Conservation (phyloP, 805 yeast species). For the Ogataea naganishii region DNA sequence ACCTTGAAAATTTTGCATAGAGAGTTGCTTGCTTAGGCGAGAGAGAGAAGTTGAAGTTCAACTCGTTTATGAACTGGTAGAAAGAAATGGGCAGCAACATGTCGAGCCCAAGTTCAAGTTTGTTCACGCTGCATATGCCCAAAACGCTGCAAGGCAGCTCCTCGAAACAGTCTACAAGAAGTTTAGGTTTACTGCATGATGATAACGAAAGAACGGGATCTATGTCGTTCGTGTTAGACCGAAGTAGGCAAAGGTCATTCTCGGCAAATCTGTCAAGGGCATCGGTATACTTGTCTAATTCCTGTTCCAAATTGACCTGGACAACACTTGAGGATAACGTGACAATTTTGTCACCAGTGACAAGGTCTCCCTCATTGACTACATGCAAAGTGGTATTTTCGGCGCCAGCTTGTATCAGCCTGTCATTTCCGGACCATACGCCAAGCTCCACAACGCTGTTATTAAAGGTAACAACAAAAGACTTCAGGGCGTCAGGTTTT, state of each 20-base stretch:
- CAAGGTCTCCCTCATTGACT: slow-evolving; percentile 12
- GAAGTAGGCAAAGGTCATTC: slow-evolving; percentile 16
- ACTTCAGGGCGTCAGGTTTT: no score
- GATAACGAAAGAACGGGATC: no score
- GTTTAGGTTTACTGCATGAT: no score
- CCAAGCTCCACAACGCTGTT: not conserved
- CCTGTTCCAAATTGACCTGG: slow-evolving; percentile 11
- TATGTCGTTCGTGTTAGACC: no score
- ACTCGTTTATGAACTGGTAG: no score
- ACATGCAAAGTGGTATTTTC: slow-evolving; percentile 7
- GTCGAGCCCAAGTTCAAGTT: slow-evolving; percentile 7
- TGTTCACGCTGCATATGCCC: slow-evolving; percentile 5
- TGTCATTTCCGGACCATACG: not conserved
- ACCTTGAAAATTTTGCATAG: no score
- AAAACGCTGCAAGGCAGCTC: slow-evolving; percentile 1
- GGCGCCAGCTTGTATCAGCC: not conserved
- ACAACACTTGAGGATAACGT: slow-evolving; percentile 8
- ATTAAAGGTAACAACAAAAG: no score
- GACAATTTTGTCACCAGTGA: slow-evolving; percentile 14
- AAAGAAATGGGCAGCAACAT: slow-evolving; percentile 9
- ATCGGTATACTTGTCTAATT: slow-evolving; percentile 11
- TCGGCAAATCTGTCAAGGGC: slow-evolving; percentile 13
- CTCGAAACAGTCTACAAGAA: slow-evolving; percentile 2
- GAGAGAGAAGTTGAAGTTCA: no score
- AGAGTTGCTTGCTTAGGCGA: no score